Base-by-base conservation (phyloP, 768 basidiomycete species). In the Leucosporidium creatinivorum region DNA sequence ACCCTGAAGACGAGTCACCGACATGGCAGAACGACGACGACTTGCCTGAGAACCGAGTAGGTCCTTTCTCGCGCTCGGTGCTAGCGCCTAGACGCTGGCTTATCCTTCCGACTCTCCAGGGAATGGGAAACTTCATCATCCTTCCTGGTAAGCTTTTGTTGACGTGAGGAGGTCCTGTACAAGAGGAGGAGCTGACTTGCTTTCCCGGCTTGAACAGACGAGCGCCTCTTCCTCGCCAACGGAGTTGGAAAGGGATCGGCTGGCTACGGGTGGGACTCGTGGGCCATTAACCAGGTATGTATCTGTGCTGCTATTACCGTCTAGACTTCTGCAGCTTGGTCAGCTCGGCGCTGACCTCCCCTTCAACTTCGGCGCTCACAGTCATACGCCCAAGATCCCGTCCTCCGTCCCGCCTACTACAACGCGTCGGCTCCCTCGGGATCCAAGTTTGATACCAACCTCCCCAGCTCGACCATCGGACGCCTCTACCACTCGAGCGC, bases 401-500 rank as follows among this genome's bases (percentile, higher is more conserved):
- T 89, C 5, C 83, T 84, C 55, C 84, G 82, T 87, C 23, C 92
- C 87, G 89, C 87, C 5, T 73, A 70, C 66, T 94, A 93, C 79
- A 84, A 92, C 75, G 88, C 90, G 4, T 83, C 82, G 26, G 85
- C 86, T 1, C 83, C 91, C 3, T 73, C 80, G 10, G 93, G 93
- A 8, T 80, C 79, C 39, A 84, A 89, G 19, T 93, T 89, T 89
- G 63, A 70, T 23, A 58, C 50, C 4, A 25, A n/a, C 21, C 28
- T 74, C 2, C 66, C 65, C 9, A 56, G 60, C 6, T 58, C 51
- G 51, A 72, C 67, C 19, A 61, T 93, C 65, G 81, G 91, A 44
- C 83, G 93, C 61, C 66, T 98, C 74, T 98, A 98, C 78, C 94
- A 98, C 79, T 93, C 91, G 0, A 84, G 84, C 0, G 91, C 91